Evolutionary conservation across 202 grass and related monocot species (phyloP).

Genomic region (Hordeum pubiflorum): DNA sequence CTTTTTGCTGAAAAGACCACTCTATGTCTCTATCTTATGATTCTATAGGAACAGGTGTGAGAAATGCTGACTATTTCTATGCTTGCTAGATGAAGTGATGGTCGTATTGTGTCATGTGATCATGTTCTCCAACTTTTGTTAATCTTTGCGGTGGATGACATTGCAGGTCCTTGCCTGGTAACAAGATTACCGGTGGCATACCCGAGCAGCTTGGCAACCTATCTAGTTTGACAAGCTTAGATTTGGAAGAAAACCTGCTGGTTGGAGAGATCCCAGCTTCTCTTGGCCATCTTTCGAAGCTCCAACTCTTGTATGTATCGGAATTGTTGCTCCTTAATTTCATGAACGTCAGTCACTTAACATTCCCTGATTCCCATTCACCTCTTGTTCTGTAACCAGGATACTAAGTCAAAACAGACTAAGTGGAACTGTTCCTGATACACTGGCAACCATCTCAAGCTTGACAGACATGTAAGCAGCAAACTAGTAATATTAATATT

Average conservation of each 20-base stretch:
- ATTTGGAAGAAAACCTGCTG: conserved; percentile 69
- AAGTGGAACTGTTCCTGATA: conserved; percentile 58
- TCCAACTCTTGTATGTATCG: conserved; percentile 44
- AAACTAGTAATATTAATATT: neutral
- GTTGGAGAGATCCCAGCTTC: conserved; percentile 74
- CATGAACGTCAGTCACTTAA: no score
- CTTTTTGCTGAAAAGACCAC: neutral
- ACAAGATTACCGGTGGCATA: conserved; percentile 69
- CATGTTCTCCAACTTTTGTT: neutral
- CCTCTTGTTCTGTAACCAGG: conserved; percentile 43
- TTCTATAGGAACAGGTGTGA: neutral
- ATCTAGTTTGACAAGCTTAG: conserved; percentile 70
- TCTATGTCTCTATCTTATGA: neutral
- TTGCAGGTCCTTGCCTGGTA: conserved; percentile 68
- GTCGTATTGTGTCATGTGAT: neutral
- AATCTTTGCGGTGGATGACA: conserved; percentile 18
- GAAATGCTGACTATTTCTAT: neutral
- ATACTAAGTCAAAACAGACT: conserved; percentile 76
- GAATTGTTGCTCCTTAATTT: no score
- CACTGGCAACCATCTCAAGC: conserved; percentile 56
- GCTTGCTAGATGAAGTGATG: neutral
- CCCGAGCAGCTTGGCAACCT: conserved; percentile 73
- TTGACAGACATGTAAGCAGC: conserved; percentile 79
- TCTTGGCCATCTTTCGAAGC: conserved; percentile 74
- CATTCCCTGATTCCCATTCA: neutral